A percentile compares a stretch with the other conserved stretches of the same genome.
phyloP scores from a whole-genome alignment of 495 filamentous ascomycete species.

The Parachaetomium inaequale region DNA sequence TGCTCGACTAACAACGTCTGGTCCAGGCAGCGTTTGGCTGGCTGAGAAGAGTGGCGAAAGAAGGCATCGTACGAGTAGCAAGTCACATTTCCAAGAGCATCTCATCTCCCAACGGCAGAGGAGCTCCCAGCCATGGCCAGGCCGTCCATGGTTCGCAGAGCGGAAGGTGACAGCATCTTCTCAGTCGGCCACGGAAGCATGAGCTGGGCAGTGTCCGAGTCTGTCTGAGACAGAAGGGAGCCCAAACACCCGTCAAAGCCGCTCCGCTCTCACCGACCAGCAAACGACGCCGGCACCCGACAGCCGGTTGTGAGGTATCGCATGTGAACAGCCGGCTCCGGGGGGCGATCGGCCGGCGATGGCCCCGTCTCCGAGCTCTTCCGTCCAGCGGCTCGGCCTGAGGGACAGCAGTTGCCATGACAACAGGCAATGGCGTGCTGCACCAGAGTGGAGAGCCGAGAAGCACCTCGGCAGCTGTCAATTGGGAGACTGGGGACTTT shows the following conservation, averaged over 20 bases:
- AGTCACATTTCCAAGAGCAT: too few species aligned
- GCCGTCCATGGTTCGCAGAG: not conserved
- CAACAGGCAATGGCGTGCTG: conserved; percentile 23
- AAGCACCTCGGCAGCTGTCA: conserved; percentile 22
- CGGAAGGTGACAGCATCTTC: too few species aligned
- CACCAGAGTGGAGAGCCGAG: conserved; percentile 13
- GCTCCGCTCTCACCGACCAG: not conserved
- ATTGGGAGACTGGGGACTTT: not conserved
- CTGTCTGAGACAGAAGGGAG: too few species aligned
- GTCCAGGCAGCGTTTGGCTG: too few species aligned
- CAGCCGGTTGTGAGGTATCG: not conserved
- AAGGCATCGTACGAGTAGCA: too few species aligned
- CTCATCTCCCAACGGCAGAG: too few species aligned
- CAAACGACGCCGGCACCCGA: not conserved
- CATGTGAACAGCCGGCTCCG: conserved; percentile 25
- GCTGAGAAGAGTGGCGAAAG: too few species aligned
- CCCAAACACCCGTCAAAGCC: too few species aligned
- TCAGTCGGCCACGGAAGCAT: too few species aligned
- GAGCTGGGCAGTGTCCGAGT: too few species aligned
- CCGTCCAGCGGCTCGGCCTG: not conserved
- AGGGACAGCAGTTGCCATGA: conserved; percentile 20
- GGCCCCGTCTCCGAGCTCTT: conserved; percentile 11
- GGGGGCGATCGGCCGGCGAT: conserved; percentile 13
- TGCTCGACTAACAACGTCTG: too few species aligned
- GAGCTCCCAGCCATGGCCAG: not conserved